Evolutionary conservation across 2,329 filamentous ascomycete genomes (phyloP).

Genomic region (Fusarium coffeatum): DNA sequence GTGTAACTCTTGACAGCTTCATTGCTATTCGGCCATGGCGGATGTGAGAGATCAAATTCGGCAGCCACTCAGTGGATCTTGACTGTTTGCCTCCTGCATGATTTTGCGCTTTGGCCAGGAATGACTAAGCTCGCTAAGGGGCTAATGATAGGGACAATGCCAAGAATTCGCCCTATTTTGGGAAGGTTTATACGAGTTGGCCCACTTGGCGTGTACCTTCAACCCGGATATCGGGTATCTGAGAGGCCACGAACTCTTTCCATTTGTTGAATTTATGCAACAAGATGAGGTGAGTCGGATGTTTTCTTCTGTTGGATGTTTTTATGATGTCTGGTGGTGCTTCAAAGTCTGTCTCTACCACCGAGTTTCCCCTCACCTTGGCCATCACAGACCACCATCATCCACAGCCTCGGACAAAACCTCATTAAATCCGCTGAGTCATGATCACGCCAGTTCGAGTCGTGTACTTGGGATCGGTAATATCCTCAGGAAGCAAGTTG

Average conservation of each 20-base stretch:
- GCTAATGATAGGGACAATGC: conserved; percentile 15
- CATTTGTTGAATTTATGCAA: background rate
- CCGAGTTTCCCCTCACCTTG: background rate
- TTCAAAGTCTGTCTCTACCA: background rate
- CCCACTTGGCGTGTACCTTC: background rate
- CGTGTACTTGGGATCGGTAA: background rate
- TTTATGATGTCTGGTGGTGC: background rate
- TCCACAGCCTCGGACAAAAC: background rate
- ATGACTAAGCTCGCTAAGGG: conserved; percentile 9
- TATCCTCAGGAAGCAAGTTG: background rate
- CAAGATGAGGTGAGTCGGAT: background rate
- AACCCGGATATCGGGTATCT: background rate
- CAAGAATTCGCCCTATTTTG: background rate
- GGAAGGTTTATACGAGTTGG: conserved; percentile 2
- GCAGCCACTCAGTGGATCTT: conserved; percentile 9
- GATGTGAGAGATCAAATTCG: conserved; percentile 28
- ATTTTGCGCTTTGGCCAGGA: background rate
- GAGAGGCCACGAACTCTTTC: background rate
- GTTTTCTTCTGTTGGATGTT: background rate
- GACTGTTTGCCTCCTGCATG: background rate
- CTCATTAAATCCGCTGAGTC: background rate
- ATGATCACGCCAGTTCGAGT: background rate
- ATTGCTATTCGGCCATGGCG: conserved; percentile 17
- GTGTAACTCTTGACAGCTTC: conserved; percentile 22
- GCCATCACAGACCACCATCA: background rate